Conservation (phyloP, 75 land plant genomes). For the Picea sitchensis region DNA sequence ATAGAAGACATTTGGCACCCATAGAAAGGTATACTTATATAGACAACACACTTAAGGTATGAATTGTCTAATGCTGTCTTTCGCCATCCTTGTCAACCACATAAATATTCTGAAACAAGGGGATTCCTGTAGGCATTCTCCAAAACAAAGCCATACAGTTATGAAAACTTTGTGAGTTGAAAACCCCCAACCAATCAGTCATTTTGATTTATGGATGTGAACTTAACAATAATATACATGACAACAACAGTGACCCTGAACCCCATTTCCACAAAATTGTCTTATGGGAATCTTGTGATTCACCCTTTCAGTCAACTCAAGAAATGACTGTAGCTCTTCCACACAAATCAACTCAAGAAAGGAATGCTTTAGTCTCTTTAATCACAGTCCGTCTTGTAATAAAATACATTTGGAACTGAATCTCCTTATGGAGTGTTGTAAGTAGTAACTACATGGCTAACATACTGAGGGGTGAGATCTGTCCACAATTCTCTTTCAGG, state of each 20-base stretch:
- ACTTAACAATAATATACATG: background rate
- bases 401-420: background rate
- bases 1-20: background rate
- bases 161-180: background rate
- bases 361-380: background rate
- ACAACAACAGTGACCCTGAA: too few relatives aligned
- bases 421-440: background rate
- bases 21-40: background rate
- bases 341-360: background rate
- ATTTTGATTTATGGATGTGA: conserved; percentile 1
- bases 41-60: background rate
- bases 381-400: background rate
- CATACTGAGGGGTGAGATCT: background rate
- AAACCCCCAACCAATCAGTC: background rate
- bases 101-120: background rate
- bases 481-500: background rate
- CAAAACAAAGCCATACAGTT: background rate
- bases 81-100: background rate
- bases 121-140: background rate
- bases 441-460: background rate
- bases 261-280: background rate
- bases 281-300: background rate
- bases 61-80: background rate
- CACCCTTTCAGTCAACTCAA: background rate
- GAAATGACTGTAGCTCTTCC: background rate